Percentiles rank a stretch among this genome's conserved stretches.
phyloP scores from a whole-genome alignment of 2,329 filamentous ascomycete species.

The Monilinia laxa region DNA sequence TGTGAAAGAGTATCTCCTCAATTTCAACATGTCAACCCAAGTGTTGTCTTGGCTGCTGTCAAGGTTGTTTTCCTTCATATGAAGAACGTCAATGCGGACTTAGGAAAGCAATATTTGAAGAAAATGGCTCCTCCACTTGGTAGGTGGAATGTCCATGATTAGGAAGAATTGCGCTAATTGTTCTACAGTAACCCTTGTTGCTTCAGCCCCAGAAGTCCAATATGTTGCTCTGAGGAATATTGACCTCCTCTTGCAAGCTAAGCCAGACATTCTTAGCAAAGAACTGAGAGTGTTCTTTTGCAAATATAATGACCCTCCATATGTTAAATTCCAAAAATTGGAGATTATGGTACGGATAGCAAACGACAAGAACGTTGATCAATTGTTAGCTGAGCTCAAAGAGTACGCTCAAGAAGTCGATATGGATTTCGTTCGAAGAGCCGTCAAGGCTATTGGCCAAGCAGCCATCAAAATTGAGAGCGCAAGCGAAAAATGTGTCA shows the following conservation, averaged over 20 bases:
- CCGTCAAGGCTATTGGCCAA: slow-evolving; percentile 94
- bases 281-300: slow-evolving; percentile 98
- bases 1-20: slow-evolving; percentile 95
- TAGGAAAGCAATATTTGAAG: slow-evolving; percentile 83
- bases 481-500: slow-evolving; percentile 93
- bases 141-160: slow-evolving; percentile 45
- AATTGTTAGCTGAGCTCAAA: slow-evolving; percentile 89
- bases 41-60: slow-evolving; percentile 94
- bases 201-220: slow-evolving; percentile 93
- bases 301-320: slow-evolving; percentile 98
- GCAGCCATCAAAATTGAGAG: slow-evolving; percentile 98
- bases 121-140: slow-evolving; percentile 97
- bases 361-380: slow-evolving; percentile 94
- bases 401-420: slow-evolving; percentile 98
- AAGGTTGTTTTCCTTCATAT: slow-evolving; percentile 98
- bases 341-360: slow-evolving; percentile 99
- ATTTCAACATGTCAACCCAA: slow-evolving; percentile 97
- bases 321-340: slow-evolving; percentile 95
- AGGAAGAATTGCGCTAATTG: slow-evolving; percentile 24
- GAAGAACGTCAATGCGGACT: slow-evolving; percentile 74
- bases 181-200: slow-evolving; percentile 80
- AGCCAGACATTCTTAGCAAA: slow-evolving; percentile 94
- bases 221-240: slow-evolving; percentile 97
- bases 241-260: slow-evolving; percentile 90
- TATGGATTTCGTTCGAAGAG: slow-evolving; percentile 95